phyloP scores from a whole-genome alignment of 192 early-diverging fungal genomes.

The Gryganskiella cystojenkinii region DNA sequence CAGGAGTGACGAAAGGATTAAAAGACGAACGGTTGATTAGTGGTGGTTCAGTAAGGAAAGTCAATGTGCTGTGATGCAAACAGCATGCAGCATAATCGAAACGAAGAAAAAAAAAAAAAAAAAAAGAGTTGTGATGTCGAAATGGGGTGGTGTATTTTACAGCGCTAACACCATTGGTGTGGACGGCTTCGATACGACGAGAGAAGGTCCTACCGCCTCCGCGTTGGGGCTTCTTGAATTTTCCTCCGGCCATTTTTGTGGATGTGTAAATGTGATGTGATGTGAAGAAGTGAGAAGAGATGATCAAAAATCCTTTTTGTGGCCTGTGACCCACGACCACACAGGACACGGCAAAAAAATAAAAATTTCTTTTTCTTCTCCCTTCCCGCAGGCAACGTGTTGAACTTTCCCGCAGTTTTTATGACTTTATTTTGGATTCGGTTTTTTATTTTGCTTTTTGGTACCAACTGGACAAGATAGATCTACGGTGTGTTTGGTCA shows the following conservation, averaged over 20 bases:
- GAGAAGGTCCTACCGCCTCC: conserved; percentile 52
- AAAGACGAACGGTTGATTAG: no score
- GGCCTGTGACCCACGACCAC: not conserved
- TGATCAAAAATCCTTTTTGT: not conserved
- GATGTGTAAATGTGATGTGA: not conserved
- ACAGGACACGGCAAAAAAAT: not conserved
- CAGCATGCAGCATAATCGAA: not conserved
- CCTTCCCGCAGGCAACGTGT: not conserved
- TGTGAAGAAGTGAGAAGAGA: not conserved
- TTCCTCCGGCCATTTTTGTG: conserved; percentile 50
- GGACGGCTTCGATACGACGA: conserved; percentile 53
- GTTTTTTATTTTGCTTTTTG: not conserved
- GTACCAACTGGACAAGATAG: no score
- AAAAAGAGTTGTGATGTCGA: not conserved
- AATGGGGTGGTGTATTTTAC: conserved; percentile 15
- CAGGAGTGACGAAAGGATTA: no score
- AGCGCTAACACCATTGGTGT: conserved; percentile 25
- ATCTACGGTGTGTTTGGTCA: no score
- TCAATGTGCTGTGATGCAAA: not conserved
- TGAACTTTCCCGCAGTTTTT: conserved; percentile 14
- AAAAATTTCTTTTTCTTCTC: not conserved
- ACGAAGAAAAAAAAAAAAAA: not conserved
- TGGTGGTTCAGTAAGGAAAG: not conserved
- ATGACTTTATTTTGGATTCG: not conserved
- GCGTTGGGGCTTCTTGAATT: conserved; percentile 54